Base-by-base conservation (phyloP, 2,329 filamentous ascomycete genomes). In the Parastagonospora nodorum region DNA sequence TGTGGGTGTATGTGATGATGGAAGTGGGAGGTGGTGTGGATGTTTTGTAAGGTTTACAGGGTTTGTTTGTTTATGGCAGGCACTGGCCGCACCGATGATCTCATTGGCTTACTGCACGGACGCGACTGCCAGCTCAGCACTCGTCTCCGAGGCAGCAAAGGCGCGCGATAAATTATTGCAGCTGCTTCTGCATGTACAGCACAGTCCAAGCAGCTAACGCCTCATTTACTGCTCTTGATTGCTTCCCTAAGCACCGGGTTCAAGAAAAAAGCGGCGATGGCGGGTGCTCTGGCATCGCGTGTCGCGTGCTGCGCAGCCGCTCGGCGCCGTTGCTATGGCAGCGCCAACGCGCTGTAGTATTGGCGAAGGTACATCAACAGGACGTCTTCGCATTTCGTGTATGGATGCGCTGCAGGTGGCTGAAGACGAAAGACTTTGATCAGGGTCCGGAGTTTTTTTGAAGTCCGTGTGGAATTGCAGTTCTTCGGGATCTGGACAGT, bases 141-240 rank as follows among this genome's bases (percentile, higher is more conserved):
- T 45, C 60, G 57, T 71, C 66, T 54, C 64, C 67, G 55, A 50
- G 58, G 66, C 69, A 71, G 69, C 69, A 48, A 31, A 42, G 42
- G 40, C 48, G 55, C 48, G 30, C 35, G 42, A 39, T 28, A 16
- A 16, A 47, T 31, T 33, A 51, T 39, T 41, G 37, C 36, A 30
- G 37, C 29, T 37, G 44, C 30, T 12, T 40, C 38, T 40, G 38
- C 38, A 40, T 24, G 30, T 42, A 39, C 30, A 33, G 43, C 49
- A 42, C 42, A 45, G 37, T 28, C 27, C 29, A 47, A 35, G 38
- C 28, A 35, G 29, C 30, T 19, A 41, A 36, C 11, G 29, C 30
- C 5, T 15, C n/a, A 10, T 12, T 15, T 43, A 24, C 28, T 33
- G 30, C 8, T 27, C 28, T 31, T 12, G 11, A 14, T 43, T 24